A percentile compares a stretch with the other conserved stretches of the same genome.
These are phyloP conservation scores for Penicillium carneum DNA, from an alignment of 2,329 filamentous ascomycete genomes.

Conservation along the genomic window DNA sequence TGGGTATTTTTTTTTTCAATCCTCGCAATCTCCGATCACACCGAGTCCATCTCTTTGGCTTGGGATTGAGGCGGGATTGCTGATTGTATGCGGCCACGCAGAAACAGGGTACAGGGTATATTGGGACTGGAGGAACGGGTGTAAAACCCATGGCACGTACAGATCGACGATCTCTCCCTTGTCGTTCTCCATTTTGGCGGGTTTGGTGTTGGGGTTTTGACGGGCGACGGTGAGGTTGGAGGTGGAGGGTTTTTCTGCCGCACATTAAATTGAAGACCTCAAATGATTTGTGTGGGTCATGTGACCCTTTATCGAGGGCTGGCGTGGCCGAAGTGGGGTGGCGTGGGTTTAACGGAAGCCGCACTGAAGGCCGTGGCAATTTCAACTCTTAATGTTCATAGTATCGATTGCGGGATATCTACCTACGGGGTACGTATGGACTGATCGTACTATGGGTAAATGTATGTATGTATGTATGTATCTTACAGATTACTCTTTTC, in stretches of 20 bases:
- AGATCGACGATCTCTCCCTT: slow-evolving; percentile 99
- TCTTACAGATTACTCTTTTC: slow-evolving; percentile 45
- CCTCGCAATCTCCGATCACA: slow-evolving; percentile 1
- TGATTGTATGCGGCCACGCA: slow-evolving; percentile 22
- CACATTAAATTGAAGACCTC: slow-evolving; percentile 42
- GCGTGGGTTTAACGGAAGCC: slow-evolving; percentile 22
- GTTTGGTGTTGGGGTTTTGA: slow-evolving; percentile 50
- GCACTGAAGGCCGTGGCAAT: slow-evolving; percentile 31
- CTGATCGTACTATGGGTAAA: not conserved
- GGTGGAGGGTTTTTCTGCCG: slow-evolving; percentile 43
- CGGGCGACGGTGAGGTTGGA: slow-evolving; percentile 47
- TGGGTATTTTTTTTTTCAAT: not conserved
- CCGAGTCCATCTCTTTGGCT: slow-evolving; percentile 12
- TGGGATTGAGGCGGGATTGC: slow-evolving; percentile 17
- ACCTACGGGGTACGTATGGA: too few relatives aligned
- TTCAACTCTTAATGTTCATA: not conserved
- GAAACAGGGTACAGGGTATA: slow-evolving; percentile 28
- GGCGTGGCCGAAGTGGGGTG: slow-evolving; percentile 30
- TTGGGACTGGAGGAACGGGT: slow-evolving; percentile 23
- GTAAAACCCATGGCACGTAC: slow-evolving; percentile 63
- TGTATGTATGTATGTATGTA: not conserved
- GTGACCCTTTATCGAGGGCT: slow-evolving; percentile 52
- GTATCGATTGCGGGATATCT: not conserved
- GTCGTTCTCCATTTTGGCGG: slow-evolving; percentile 96
- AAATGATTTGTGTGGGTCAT: slow-evolving; percentile 53